Conservation (phyloP, 148 eudicot genomes). For the Cornus kousa region DNA sequence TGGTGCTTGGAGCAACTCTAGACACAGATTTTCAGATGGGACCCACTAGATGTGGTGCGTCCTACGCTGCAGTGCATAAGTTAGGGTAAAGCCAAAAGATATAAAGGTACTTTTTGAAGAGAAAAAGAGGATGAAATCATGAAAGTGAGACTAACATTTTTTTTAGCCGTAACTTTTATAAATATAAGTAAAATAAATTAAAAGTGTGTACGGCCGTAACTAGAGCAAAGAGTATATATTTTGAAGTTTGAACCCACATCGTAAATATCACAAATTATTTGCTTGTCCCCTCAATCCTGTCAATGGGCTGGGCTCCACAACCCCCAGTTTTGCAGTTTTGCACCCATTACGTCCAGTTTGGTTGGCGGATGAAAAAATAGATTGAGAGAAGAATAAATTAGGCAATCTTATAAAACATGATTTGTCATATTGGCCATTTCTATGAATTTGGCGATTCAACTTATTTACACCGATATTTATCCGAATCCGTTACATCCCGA, state of each 20-base stretch:
- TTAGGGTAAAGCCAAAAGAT: background rate
- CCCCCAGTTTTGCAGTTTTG: background rate
- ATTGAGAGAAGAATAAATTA: no score
- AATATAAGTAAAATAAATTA: no score
- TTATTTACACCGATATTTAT: no score
- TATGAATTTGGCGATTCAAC: no score
- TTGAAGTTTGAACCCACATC: conserved; percentile 36
- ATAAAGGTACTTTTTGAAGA: no score
- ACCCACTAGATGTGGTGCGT: background rate
- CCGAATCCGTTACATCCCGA: no score
- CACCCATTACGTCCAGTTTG: background rate
- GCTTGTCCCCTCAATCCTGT: conserved; percentile 30
- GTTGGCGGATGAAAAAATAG: no score
- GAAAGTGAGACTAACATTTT: conserved; percentile 8
- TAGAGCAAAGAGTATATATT: conserved; percentile 17
- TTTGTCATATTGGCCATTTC: no score
- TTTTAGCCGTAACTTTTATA: no score
- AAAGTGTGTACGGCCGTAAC: conserved; percentile 26
- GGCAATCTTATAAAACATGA: no score
- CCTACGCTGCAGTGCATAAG: conserved; percentile 12
- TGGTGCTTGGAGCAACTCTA: background rate
- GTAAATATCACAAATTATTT: conserved; percentile 49
- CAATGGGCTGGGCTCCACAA: conserved; percentile 1
- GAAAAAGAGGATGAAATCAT: conserved; percentile 10
- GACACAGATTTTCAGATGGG: background rate